Percentiles rank a stretch among this genome's conserved stretches.
phyloP scores from a whole-genome alignment of 2,329 filamentous ascomycete genomes.

The Ophiocordyceps camponoti-rufipedis region DNA sequence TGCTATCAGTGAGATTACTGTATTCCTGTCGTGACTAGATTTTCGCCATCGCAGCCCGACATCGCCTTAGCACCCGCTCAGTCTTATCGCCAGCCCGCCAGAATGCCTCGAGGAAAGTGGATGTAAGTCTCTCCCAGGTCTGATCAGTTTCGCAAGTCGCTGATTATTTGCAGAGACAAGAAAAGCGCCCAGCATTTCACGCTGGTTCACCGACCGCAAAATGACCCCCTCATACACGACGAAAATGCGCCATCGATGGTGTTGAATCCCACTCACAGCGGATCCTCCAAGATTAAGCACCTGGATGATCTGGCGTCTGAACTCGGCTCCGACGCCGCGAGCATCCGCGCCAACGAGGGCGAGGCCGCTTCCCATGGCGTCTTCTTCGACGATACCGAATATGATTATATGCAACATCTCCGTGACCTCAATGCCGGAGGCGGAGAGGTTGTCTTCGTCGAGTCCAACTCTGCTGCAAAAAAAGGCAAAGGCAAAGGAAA shows the following conservation, averaged over 20 bases:
- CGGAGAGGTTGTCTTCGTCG: slow-evolving; percentile 69
- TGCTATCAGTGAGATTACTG: slow-evolving; percentile 7
- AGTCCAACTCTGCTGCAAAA: slow-evolving; percentile 43
- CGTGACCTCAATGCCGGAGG: slow-evolving; percentile 63
- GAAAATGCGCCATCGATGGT: slow-evolving; percentile 76
- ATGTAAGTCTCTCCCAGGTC: slow-evolving; percentile 21
- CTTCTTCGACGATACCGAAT: slow-evolving; percentile 86
- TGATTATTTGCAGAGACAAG: slow-evolving; percentile 41
- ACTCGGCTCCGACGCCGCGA: slow-evolving; percentile 46
- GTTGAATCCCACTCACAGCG: slow-evolving; percentile 49
- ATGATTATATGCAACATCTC: slow-evolving; percentile 99
- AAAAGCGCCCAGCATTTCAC: slow-evolving; percentile 85
- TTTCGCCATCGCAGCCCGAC: neutral
- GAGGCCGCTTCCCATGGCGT: slow-evolving; percentile 89
- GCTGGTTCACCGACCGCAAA: slow-evolving; percentile 88
- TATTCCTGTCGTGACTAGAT: neutral
- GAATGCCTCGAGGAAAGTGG: slow-evolving; percentile 65
- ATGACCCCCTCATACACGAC: slow-evolving; percentile 95
- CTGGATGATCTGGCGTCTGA: slow-evolving; percentile 61
- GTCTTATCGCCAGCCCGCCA: neutral
- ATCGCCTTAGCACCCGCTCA: neutral
- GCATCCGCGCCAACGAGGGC: slow-evolving; percentile 75
- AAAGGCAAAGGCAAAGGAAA: slow-evolving; percentile 56
- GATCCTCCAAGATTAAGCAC: slow-evolving; percentile 35
- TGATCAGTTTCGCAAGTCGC: neutral